phyloP scores from a whole-genome alignment of 2,329 filamentous ascomycete genomes.

The Pseudocercospora fijiensis region DNA sequence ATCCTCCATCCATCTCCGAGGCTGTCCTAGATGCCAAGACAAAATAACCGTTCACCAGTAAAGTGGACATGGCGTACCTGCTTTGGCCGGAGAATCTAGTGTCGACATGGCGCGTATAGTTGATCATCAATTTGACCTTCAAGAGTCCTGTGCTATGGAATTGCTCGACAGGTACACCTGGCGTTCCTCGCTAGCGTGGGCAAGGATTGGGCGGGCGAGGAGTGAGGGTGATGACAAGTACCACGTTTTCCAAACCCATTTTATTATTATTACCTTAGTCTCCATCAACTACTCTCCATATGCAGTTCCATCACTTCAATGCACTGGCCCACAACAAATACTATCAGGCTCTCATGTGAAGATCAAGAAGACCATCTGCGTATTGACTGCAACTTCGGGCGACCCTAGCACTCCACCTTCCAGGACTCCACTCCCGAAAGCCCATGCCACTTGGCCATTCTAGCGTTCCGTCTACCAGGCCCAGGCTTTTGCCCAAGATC shows the following conservation, averaged over 20 bases:
- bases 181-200: not conserved
- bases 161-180: not conserved
- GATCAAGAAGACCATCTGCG: not conserved
- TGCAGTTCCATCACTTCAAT: not conserved
- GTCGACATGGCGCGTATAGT: conserved; percentile 21
- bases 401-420: not conserved
- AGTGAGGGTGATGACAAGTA: not conserved
- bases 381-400: not conserved
- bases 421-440: not conserved
- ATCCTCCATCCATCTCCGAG: conserved; percentile 10
- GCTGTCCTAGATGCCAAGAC: conserved; percentile 9
- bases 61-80: conserved; percentile 20
- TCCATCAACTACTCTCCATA: not conserved
- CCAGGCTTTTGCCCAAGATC: no score
- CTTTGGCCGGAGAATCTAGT: conserved; percentile 18
- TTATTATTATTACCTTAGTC: no score
- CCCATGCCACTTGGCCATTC: not conserved
- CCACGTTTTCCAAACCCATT: not conserved
- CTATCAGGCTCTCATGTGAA: not conserved
- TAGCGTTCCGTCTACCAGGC: not conserved
- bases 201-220: not conserved
- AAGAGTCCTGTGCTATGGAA: not conserved
- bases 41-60: not conserved
- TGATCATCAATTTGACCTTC: not conserved
- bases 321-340: not conserved